Conservation (phyloP, 2,329 filamentous ascomycete species). For the Trichoderma koningiopsis region DNA sequence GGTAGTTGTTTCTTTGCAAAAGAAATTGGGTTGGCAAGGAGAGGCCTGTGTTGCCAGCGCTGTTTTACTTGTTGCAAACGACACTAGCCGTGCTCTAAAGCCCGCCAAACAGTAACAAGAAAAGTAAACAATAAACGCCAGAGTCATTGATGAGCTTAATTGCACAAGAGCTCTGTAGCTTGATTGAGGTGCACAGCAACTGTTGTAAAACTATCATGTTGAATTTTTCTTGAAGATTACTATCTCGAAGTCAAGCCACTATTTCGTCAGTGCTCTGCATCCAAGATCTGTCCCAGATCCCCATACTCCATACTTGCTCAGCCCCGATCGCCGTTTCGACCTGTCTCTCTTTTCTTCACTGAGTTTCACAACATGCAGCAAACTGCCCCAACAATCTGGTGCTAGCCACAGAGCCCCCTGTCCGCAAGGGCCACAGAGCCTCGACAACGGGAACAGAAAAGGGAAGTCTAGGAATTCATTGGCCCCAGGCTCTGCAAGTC, state of each 20-base stretch:
- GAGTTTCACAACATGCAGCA: background rate
- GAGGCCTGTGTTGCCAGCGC: background rate
- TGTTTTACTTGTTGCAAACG: background rate
- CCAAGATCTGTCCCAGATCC: background rate
- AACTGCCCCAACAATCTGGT: background rate
- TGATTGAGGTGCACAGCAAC: background rate
- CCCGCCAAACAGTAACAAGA: background rate
- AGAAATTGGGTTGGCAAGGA: background rate
- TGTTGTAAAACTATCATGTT: background rate
- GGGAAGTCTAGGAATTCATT: background rate
- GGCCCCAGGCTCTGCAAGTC: background rate
- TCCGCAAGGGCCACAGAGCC: background rate
- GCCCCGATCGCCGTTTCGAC: slow-evolving; percentile 1
- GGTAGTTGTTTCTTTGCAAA: background rate
- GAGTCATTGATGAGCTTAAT: background rate
- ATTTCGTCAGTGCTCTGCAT: background rate
- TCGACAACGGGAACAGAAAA: background rate
- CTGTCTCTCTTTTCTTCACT: background rate
- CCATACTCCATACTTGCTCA: background rate
- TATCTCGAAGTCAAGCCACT: background rate
- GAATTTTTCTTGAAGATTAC: background rate
- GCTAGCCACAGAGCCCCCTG: background rate
- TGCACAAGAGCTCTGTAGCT: background rate
- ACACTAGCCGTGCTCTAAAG: background rate
- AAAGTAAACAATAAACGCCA: background rate